phyloP scores from a whole-genome alignment of 768 basidiomycete species.

The Neoboletus magnificus region DNA sequence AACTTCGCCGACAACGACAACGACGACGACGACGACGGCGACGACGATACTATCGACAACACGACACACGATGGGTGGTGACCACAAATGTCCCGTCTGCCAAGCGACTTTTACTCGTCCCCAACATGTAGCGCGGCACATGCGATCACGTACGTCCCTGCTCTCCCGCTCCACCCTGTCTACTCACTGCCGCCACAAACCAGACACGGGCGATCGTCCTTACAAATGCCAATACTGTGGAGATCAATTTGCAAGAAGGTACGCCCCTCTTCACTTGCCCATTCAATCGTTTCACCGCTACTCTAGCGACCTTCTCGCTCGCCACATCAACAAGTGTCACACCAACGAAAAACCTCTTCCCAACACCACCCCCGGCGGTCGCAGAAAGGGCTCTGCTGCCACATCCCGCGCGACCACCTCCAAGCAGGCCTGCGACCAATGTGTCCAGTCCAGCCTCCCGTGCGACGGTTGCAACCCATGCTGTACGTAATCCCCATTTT shows the following conservation, averaged over 20 bases:
- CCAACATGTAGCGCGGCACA: constrained; percentile 86
- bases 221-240: constrained; percentile 88
- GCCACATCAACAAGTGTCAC: constrained; percentile 88
- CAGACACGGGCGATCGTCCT: constrained; percentile 87
- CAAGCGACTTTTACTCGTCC: constrained; percentile 85
- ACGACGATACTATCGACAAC: background rate
- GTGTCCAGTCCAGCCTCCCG: constrained; percentile 68
- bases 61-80: constrained; percentile 57
- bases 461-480: constrained; percentile 82
- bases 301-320: constrained; percentile 75
- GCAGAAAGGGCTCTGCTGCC: constrained; percentile 66
- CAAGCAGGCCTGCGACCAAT: constrained; percentile 84
- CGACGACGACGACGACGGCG: background rate
- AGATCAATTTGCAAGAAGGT: constrained; percentile 89
- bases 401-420: constrained; percentile 72
- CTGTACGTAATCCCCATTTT: constrained; percentile 41
- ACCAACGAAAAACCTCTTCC: constrained; percentile 59
- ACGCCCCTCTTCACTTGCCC: constrained; percentile 9
- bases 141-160: constrained; percentile 76
- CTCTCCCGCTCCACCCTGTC: constrained; percentile 21
- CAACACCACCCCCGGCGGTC: constrained; percentile 33
- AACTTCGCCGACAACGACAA: constrained; percentile 14
- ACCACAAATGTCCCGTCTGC: constrained; percentile 86
- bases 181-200: background rate
- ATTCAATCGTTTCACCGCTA: constrained; percentile 3